Conservation (phyloP, 352 stramenopile genomes). For the Globisporangium polare region DNA sequence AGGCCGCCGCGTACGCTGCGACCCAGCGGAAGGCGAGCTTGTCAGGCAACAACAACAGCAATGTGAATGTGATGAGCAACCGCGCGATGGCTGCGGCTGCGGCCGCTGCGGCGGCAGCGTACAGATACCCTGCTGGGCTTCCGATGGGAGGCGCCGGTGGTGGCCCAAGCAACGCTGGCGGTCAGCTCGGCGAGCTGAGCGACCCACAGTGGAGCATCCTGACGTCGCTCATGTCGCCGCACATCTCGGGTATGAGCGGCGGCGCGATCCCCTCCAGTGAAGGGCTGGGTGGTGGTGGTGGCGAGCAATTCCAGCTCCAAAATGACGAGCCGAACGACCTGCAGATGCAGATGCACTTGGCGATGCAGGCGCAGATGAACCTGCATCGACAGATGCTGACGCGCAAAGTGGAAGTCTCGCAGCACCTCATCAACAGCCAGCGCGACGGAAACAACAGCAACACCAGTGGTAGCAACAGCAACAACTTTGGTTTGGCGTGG, state of each 20-base stretch:
- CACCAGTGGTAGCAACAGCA: conserved; percentile 11
- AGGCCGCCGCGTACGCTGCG: conserved; percentile 11
- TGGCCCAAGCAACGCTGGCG: neutral
- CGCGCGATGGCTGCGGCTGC: conserved; percentile 22
- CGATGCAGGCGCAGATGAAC: conserved; percentile 88
- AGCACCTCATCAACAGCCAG: conserved; percentile 35
- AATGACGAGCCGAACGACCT: conserved; percentile 50
- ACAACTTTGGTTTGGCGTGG: conserved; percentile 10
- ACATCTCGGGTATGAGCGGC: conserved; percentile 38
- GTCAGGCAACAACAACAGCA: conserved; percentile 16
- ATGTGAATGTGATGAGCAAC: conserved; percentile 5
- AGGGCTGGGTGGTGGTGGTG: conserved; percentile 20
- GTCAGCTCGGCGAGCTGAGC: conserved; percentile 35
- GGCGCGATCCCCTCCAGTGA: conserved; percentile 25
- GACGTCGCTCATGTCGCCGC: conserved; percentile 73
- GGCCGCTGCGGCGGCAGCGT: conserved; percentile 32
- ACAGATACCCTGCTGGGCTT: conserved; percentile 31
- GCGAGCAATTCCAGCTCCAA: conserved; percentile 53
- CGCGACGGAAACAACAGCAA: conserved; percentile 18
- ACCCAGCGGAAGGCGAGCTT: conserved; percentile 15
- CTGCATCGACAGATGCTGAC: conserved; percentile 85
- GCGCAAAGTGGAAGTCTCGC: conserved; percentile 80
- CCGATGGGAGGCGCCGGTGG: conserved; percentile 5
- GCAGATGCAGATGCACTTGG: conserved; percentile 82
- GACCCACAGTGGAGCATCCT: conserved; percentile 80